Evolutionary conservation across 805 yeast species (phyloP).

Genomic region (Yamadazyma nakazawae): DNA sequence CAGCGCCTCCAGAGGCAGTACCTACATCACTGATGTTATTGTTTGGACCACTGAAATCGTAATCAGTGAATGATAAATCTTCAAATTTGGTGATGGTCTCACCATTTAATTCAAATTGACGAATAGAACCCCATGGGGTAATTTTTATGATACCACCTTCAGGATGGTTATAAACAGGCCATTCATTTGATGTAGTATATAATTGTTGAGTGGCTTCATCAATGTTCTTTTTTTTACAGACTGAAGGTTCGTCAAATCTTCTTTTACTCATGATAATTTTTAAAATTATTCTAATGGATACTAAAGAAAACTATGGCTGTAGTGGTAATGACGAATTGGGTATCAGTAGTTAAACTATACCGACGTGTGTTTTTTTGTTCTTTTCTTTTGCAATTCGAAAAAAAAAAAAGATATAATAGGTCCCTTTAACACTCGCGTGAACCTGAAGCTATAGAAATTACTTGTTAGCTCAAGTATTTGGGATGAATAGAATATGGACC

Average conservation of each 20-base stretch:
- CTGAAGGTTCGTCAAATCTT: conserved; percentile 10
- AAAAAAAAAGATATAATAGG: too few species aligned
- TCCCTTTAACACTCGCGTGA: neutral
- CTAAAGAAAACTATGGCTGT: neutral
- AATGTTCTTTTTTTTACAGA: conserved; percentile 12
- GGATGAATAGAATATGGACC: too few species aligned
- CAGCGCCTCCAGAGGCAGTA: neutral
- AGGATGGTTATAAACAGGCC: conserved; percentile 58
- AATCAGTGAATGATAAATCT: conserved; percentile 31
- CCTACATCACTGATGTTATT: neutral
- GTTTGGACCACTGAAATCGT: conserved; percentile 13
- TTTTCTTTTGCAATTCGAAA: too few species aligned
- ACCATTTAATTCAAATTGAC: conserved; percentile 45
- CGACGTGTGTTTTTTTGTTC: neutral
- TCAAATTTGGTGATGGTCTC: conserved; percentile 48
- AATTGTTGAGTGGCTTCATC: conserved; percentile 16
- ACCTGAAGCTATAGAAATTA: neutral
- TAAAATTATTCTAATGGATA: neutral
- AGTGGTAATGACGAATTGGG: neutral
- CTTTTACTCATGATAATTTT: conserved; percentile 11
- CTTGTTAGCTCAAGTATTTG: neutral
- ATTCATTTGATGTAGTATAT: conserved; percentile 34
- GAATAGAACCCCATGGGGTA: conserved; percentile 61
- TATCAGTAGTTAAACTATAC: neutral
- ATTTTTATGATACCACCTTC: conserved; percentile 60